These are phyloP conservation scores for Phtheirospermum japonicum DNA, from an alignment of 257 asterid genomes.

Conservation along the genomic window DNA sequence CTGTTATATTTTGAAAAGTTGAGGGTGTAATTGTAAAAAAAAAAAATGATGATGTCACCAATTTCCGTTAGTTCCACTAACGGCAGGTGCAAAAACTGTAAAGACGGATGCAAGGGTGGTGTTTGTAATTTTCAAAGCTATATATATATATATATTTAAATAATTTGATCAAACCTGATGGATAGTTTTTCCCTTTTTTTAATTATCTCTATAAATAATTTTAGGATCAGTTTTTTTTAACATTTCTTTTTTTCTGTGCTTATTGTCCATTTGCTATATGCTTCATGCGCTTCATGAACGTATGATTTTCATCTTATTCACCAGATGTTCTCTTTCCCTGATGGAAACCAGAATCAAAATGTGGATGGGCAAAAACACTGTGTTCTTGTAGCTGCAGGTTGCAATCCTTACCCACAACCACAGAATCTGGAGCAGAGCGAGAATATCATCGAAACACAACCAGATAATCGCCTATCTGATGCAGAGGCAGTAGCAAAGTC, in stretches of 20 bases:
- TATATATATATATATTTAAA: neutral
- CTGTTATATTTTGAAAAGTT: neutral
- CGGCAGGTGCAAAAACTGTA: neutral
- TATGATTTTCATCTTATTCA: slow-evolving; percentile 24
- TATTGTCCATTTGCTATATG: slow-evolving; percentile 2
- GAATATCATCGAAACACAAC: slow-evolving; percentile 48
- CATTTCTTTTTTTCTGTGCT: neutral
- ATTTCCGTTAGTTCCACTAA: no score
- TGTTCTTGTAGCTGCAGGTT: slow-evolving; percentile 86
- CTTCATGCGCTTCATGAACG: slow-evolving; percentile 9
- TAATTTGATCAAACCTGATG: neutral
- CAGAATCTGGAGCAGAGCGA: slow-evolving; percentile 59
- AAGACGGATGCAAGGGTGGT: neutral
- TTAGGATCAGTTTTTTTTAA: neutral
- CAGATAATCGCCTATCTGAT: slow-evolving; percentile 61
- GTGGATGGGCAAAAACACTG: slow-evolving; percentile 75
- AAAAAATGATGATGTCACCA: neutral
- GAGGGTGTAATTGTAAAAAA: slow-evolving; percentile 3
- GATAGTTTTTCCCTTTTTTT: neutral
- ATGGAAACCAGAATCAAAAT: slow-evolving; percentile 63
- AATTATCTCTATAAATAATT: neutral
- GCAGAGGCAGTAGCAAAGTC: slow-evolving; percentile 82
- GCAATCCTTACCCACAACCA: slow-evolving; percentile 75
- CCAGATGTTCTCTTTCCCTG: slow-evolving; percentile 66
- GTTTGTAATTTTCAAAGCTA: neutral